A percentile compares a stretch with the other conserved stretches of the same genome.
These are phyloP conservation scores for Solanum paucissectum DNA, from an alignment of 257 asterid species.

Conservation along the genomic window DNA sequence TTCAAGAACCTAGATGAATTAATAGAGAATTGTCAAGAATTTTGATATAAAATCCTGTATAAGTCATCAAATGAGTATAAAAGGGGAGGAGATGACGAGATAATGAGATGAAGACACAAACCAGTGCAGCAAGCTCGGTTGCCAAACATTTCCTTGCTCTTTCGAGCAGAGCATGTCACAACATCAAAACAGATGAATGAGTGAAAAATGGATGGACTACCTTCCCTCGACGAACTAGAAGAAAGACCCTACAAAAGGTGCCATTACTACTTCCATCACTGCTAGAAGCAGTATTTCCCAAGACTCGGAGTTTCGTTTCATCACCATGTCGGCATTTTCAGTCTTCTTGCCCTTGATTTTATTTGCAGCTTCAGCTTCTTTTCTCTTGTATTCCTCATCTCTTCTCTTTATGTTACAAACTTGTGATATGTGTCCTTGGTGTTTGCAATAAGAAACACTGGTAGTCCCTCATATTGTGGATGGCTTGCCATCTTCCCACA, in stretches of 20 bases:
- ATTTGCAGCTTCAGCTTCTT: too few relatives aligned
- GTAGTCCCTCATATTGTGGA: too few relatives aligned
- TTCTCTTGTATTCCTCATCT: too few relatives aligned
- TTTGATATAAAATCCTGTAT: too few relatives aligned
- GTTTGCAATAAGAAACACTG: too few relatives aligned
- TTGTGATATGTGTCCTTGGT: too few relatives aligned
- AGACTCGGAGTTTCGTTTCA: conserved; percentile 73
- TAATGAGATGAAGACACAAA: conserved; percentile 31
- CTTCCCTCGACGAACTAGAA: conserved; percentile 83
- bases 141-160: conserved; percentile 95
- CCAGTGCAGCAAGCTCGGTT: conserved; percentile 96
- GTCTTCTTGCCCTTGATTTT: too few relatives aligned
- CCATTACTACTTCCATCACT: conserved; percentile 95
- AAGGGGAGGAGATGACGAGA: not conserved
- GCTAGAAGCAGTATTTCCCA: conserved; percentile 91
- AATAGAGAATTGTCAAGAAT: too few relatives aligned
- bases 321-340: conserved; percentile 89
- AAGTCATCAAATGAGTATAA: not conserved
- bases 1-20: too few relatives aligned
- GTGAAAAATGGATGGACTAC: conserved; percentile 22
- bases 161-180: not conserved
- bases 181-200: conserved; percentile 1
- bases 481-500: too few relatives aligned
- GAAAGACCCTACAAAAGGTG: conserved; percentile 76
- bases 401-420: too few relatives aligned